Conservation (phyloP, 1,284 basidiomycete species). For the Leucoagaricus sp. region DNA sequence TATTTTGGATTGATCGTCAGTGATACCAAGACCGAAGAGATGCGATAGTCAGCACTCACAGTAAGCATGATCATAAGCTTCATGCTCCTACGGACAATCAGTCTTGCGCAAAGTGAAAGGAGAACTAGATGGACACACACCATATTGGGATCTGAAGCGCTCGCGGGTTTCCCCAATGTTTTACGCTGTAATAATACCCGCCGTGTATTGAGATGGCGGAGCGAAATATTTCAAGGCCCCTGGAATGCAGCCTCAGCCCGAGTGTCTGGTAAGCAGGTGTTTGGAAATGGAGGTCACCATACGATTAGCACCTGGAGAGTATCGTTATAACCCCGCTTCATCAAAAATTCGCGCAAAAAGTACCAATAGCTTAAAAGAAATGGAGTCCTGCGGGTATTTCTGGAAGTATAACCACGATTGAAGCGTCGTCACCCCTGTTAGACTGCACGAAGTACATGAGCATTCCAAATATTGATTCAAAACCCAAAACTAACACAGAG, state of each 20-base stretch:
- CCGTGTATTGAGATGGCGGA: conserved; percentile 9
- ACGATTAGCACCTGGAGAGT: not conserved
- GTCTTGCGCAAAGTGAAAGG: not conserved
- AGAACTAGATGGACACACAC: not conserved
- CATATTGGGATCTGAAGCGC: conserved; percentile 1
- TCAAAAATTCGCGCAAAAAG: not conserved
- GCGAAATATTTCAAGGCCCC: conserved; percentile 8
- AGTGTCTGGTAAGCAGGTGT: not conserved
- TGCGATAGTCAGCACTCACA: not conserved
- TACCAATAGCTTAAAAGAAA: conserved; percentile 4
- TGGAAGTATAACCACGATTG: conserved; percentile 14
- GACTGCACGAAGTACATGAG: not conserved
- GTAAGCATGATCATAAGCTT: conserved; percentile 15
- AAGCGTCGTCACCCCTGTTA: conserved; percentile 10
- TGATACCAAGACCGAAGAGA: not conserved
- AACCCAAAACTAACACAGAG: not conserved
- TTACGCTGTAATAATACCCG: conserved; percentile 10
- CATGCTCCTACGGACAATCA: conserved; percentile 8
- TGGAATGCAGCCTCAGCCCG: not conserved
- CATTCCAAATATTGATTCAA: not conserved
- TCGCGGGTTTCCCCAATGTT: conserved; percentile 3
- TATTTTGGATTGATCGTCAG: not conserved
- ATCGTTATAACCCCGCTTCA: not conserved
- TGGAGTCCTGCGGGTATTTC: conserved; percentile 9
- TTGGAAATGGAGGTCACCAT: not conserved